Evolutionary conservation across 192 early-diverging fungal genomes (phyloP), one percentile per base, ranked within the genome.

Genomic region (Lunasporangiospora selenospora): DNA sequence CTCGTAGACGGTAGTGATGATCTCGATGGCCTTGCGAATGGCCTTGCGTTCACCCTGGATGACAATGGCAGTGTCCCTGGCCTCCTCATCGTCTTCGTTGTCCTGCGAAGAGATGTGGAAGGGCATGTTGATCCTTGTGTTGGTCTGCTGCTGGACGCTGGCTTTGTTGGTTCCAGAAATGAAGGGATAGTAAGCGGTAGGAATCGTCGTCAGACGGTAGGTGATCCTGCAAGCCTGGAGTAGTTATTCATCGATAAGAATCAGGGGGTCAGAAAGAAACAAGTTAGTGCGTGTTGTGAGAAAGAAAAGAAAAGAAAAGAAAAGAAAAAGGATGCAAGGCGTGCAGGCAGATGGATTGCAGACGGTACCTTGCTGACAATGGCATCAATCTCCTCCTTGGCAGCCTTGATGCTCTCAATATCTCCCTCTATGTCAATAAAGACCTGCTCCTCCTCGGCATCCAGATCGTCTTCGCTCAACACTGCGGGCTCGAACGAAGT

Each of bases 371-470:
- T 80, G 87, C 83, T 81, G 21, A 95, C 91, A 46, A 94, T 83
- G 26, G 77, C 81, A 49, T 95, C 87, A 39, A 99, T 93, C 58
- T 91, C 90, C 43, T 88, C 88, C 58, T 90, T 89, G 38, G 98
- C 98, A 23, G 90, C 79, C 48, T 81, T 80, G 39, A 98, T 90
- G 32, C 94, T 92, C 24, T 86, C 83, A 36, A 65, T 79, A 80
- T 97, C 92, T 53, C 98, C 98, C 31, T 85, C 89, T 54, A 99
- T 90, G 45, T 81, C 85, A 30, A 94, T 80, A 31, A 69, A 69
- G 15, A 89, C 88, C 26, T 77, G 81, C 43, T 84, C 82, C 50
- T 94, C 90, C 26, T 87, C 83, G 13, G 81, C 83, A 38, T 90
- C 92, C 40, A 80, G 69, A 21, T 81, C 77, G 34, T 75, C 49